Percentiles rank a stretch among this genome's conserved stretches.
Conservation (phyloP, 257 asterid genomes). For the Solanum tarijense region DNA sequence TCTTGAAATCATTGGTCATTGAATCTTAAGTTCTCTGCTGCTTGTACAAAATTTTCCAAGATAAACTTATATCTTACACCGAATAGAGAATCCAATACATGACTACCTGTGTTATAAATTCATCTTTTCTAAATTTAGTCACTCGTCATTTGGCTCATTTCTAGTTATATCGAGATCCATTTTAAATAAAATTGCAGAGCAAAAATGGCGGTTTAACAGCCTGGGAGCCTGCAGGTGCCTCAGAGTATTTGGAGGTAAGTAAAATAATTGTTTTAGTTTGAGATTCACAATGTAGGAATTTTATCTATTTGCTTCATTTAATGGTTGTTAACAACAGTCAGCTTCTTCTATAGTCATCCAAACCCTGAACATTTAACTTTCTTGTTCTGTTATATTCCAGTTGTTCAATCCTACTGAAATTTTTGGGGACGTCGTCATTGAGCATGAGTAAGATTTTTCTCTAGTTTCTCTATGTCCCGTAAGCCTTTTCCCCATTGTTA, state of each 20-base stretch:
- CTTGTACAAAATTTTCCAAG: not conserved
- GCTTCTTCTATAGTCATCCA: not conserved
- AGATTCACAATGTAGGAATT: not conserved
- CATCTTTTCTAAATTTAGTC: not conserved
- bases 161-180: not conserved
- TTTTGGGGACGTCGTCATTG: slow-evolving; percentile 45
- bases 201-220: slow-evolving; percentile 86
- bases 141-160: not conserved
- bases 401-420: slow-evolving; percentile 70
- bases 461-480: not conserved
- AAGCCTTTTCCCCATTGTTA: not conserved
- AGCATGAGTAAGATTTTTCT: slow-evolving; percentile 54
- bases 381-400: slow-evolving; percentile 13
- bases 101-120: not conserved
- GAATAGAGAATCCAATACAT: not conserved
- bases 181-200: slow-evolving; percentile 37
- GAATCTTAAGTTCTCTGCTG: not conserved
- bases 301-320: not conserved
- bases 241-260: slow-evolving; percentile 66
- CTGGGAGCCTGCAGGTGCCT: slow-evolving; percentile 95
- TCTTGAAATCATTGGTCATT: not conserved
- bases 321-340: not conserved
- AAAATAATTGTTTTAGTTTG: not conserved
- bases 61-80: not conserved
- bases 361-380: not conserved